Evolutionary conservation across 2,329 filamentous ascomycete species (phyloP), one percentile per base, ranked within the genome.

Genomic region (Penicillium aurantiogriseum): DNA sequence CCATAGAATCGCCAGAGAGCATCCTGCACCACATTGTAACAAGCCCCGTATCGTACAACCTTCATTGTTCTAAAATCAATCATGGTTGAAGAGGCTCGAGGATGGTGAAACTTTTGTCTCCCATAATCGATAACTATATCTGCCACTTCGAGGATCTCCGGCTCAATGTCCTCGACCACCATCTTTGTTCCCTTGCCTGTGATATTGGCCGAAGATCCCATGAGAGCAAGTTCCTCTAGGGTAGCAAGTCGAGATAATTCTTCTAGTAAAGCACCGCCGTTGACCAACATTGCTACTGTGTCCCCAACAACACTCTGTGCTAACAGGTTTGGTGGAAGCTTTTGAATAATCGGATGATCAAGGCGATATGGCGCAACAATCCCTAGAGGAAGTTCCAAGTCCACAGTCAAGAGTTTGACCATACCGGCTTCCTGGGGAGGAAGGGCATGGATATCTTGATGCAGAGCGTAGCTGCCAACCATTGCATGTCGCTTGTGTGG

Each of bases 71-170:
- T 48, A 40, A 72, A 69, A 49, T 72, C 62, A 38, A 72, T 62
- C 57, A 71, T 72, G 5, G 68, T 71, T 17, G 67, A 71, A 23
- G 66, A 64, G 13, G 61, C 54, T 9, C 69, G 58, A 21, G 68
- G 67, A 17, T 61, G 23, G n/a, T 58, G 48, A 47, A 61, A 71
- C 39, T 66, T 64, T 40, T 66, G 62, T 38, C 63, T 53, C 9
- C 72, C 71, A 50, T 74, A 71, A 46, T 75, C 66, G 13, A 74
- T 57, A 7, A 71, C 62, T 4, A 74, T 60, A 63, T 74, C 66
- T 2, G 70, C 71, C 1, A 63, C 63, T 7, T 53, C 57, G 3
- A 50, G 31, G 38, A 74, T 64, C 38, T 73, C 71, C 2, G 52
- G 44, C 54, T 72, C 63, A 27, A 75, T 72, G 21, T 71, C 67